Percentiles rank a stretch among this genome's conserved stretches.
Conservation (phyloP, 495 filamentous ascomycete species). For the Trichoderma virens region DNA sequence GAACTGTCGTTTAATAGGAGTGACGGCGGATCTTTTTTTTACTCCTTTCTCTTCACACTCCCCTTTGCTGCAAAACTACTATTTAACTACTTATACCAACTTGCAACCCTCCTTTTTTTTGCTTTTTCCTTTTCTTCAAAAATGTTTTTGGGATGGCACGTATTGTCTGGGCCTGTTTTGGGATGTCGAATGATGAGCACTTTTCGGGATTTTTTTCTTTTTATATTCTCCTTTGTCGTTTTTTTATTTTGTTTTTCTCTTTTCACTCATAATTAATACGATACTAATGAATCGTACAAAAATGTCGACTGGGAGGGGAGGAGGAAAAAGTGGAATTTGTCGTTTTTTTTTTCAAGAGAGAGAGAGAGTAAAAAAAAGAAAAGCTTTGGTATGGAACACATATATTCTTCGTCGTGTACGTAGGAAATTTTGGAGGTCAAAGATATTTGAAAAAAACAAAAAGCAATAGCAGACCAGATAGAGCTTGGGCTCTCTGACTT, state of each 20-base stretch:
- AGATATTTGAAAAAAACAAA: too few species aligned
- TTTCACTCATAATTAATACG: not conserved
- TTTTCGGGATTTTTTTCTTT: not conserved
- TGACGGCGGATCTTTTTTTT: not conserved
- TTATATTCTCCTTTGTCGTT: too few species aligned
- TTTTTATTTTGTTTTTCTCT: not conserved
- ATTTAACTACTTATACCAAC: not conserved
- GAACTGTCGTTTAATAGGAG: constrained; percentile 72
- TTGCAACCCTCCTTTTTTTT: not conserved
- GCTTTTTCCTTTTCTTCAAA: not conserved
- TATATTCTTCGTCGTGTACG: too few species aligned
- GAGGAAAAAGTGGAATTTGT: not conserved
- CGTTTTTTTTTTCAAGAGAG: too few species aligned
- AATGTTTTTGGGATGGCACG: not conserved
- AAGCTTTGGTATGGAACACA: too few species aligned
- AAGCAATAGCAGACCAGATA: too few species aligned
- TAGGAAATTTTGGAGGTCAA: too few species aligned
- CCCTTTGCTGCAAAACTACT: not conserved
- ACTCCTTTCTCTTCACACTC: not conserved
- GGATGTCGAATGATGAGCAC: not conserved
- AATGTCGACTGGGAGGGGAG: not conserved
- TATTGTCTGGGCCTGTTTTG: not conserved
- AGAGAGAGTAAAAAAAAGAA: too few species aligned
- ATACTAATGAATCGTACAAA: not conserved
- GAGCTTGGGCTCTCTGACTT: too few species aligned